Base-by-base conservation (phyloP, 306 rosid species). In the Pyrus pyrifolia region DNA sequence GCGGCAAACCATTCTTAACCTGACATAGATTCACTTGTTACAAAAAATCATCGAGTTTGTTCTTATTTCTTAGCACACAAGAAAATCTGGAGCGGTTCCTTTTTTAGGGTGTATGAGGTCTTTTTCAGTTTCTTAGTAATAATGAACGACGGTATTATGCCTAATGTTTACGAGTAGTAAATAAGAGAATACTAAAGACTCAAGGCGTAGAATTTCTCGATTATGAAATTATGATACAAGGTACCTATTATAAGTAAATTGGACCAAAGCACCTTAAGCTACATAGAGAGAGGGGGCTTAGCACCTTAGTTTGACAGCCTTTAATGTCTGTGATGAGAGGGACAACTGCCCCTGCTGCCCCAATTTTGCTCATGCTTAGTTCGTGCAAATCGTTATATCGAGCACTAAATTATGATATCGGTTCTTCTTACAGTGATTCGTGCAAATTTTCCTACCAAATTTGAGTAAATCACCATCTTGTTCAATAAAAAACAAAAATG, bases 291-390 rank as follows among this genome's bases (percentile, higher is more conserved):
- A 22, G 62, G 11, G 15, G 27, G 63, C 19, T 49, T 49, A 25
- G 59, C 45, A 81, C 81, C 78, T 81, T 70, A 64, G 79, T 23
- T 19, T 80, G 79, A 74, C 8, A 35, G 40, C 40, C 40, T 1
- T 35, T 6, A 35, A 42, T 11, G 3, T 74, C 75, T 2, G 38
- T 66, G 70, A 49, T 67, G 60, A 72, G 72, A 49, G 83, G 74
- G 38, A 70, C 30, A 58, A 67, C 76, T 0, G 79, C 80, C 14
- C 73, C 73, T 15, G 78, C 77, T 38, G 75, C 75, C 21, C 84
- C 88, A 61, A 60, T 23, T 29, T 79, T 82, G 86, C 76, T 71
- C 67, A 71, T 59, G 65, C 86, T 82, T 23, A 85, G 84, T 45
- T 62, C 88, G 84, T 85, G 76, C 76, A 69, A 69, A 40, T 72